A percentile compares a stretch with the other conserved stretches of the same genome.
These are phyloP conservation scores for Echinochloa phyllopogon DNA, from an alignment of 176 grass and related monocot species.

Conservation along the genomic window DNA sequence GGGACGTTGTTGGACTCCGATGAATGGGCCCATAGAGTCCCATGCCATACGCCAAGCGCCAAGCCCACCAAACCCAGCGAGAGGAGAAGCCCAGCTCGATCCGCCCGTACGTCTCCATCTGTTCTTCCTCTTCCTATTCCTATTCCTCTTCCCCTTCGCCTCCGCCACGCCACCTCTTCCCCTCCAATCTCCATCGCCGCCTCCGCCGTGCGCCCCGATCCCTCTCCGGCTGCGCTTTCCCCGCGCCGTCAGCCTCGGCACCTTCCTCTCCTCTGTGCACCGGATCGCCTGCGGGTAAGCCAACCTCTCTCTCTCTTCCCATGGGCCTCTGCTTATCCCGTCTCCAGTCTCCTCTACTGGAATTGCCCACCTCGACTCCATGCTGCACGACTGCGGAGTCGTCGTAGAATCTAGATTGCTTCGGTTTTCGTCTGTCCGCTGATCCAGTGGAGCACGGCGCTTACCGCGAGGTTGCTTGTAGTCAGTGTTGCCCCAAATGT, in stretches of 20 bases:
- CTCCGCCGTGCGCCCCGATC: background rate
- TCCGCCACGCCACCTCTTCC: conserved; percentile 38
- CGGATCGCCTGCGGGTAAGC: conserved; percentile 40
- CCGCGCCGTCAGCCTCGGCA: background rate
- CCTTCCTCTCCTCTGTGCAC: background rate
- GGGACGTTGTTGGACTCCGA: background rate
- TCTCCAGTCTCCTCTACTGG: background rate
- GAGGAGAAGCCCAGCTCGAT: background rate
- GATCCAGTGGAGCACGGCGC: background rate
- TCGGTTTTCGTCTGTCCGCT: background rate
- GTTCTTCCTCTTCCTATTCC: background rate
- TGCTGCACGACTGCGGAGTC: background rate
- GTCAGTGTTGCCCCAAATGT: background rate
- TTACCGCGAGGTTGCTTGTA: conserved; percentile 5
- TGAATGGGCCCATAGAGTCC: background rate
- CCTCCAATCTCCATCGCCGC: background rate
- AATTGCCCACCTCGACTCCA: background rate
- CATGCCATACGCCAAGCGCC: background rate
- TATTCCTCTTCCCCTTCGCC: background rate
- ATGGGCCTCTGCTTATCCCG: too few species aligned
- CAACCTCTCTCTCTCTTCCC: background rate
- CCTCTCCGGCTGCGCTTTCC: background rate
- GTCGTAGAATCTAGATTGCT: conserved; percentile 9
- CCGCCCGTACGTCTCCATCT: background rate
- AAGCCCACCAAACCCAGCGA: background rate